Conservation (phyloP, 176 grass and related monocot species). For the Ananas comosus region DNA sequence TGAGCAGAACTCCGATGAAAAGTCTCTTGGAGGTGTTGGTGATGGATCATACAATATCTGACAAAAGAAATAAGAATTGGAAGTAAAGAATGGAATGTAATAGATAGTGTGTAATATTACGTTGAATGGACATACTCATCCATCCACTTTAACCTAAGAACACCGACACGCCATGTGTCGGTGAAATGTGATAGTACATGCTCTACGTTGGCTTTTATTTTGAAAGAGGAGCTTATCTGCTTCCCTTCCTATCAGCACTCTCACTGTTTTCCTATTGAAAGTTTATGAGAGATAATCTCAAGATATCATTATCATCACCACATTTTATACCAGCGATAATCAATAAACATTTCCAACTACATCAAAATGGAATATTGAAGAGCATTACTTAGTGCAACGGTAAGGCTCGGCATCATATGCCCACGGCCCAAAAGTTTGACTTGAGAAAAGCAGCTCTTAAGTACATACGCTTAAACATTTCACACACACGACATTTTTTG, state of each 20-base stretch:
- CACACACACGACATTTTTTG: too few species aligned
- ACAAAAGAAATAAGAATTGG: slow-evolving; percentile 12
- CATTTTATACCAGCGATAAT: too few species aligned
- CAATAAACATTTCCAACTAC: neutral
- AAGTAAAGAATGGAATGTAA: neutral
- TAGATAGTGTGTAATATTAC: neutral
- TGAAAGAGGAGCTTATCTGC: neutral
- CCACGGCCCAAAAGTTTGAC: too few species aligned
- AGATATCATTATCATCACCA: neutral
- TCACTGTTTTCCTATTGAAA: neutral
- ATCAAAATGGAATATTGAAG: neutral
- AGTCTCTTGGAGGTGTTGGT: slow-evolving; percentile 61
- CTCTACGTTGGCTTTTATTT: neutral
- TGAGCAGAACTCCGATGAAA: slow-evolving; percentile 75
- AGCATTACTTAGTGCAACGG: too few species aligned
- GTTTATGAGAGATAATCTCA: neutral
- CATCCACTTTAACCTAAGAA: neutral
- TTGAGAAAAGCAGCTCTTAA: too few species aligned
- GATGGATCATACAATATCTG: slow-evolving; percentile 91
- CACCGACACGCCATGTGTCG: neutral
- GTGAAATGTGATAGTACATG: too few species aligned
- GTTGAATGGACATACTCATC: neutral
- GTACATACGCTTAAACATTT: too few species aligned
- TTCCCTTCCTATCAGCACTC: neutral
- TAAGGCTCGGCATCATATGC: too few species aligned